These are phyloP conservation scores for Termitomyces sp. DNA, from an alignment of 768 basidiomycete genomes.

Conservation along the genomic window DNA sequence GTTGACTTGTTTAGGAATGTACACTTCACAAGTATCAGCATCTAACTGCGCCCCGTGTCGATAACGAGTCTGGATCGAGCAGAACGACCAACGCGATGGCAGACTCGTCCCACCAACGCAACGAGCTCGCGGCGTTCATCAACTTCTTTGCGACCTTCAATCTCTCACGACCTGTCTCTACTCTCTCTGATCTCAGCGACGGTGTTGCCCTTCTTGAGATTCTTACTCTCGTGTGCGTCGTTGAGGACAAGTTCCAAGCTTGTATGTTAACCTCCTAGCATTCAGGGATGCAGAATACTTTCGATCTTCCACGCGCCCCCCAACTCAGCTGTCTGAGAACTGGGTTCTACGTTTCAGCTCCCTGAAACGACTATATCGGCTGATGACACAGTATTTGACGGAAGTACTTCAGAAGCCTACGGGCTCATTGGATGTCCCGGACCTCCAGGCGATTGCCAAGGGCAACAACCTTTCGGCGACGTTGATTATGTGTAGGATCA, in stretches of 20 bases:
- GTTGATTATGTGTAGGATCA: slow-evolving; percentile 73
- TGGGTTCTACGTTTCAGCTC: slow-evolving; percentile 86
- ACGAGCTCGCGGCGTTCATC: slow-evolving; percentile 79
- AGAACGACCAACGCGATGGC: slow-evolving; percentile 24
- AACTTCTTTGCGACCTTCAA: slow-evolving; percentile 76
- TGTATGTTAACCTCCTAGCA: background rate
- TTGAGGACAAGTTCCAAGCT: background rate
- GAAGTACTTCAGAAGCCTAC: slow-evolving; percentile 82
- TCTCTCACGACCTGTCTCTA: slow-evolving; percentile 58
- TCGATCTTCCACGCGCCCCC: slow-evolving; percentile 52
- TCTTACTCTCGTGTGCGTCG: slow-evolving; percentile 68
- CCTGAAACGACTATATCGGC: slow-evolving; percentile 81
- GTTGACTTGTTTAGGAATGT: background rate
- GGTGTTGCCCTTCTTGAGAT: slow-evolving; percentile 75
- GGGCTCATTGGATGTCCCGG: slow-evolving; percentile 76
- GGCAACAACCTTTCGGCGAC: slow-evolving; percentile 63
- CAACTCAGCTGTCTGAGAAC: slow-evolving; percentile 71
- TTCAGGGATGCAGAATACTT: slow-evolving; percentile 79
- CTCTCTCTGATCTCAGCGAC: slow-evolving; percentile 73
- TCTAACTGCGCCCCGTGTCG: no score
- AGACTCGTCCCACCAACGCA: slow-evolving; percentile 34
- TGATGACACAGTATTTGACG: slow-evolving; percentile 86
- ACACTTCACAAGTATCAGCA: no score
- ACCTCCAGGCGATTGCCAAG: slow-evolving; percentile 84
- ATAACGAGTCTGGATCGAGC: no score